Percentiles rank a stretch among this genome's conserved stretches.
Evolutionary conservation across 2,329 filamentous ascomycete genomes (phyloP).

Genomic region (Phialophora verrucosa): DNA sequence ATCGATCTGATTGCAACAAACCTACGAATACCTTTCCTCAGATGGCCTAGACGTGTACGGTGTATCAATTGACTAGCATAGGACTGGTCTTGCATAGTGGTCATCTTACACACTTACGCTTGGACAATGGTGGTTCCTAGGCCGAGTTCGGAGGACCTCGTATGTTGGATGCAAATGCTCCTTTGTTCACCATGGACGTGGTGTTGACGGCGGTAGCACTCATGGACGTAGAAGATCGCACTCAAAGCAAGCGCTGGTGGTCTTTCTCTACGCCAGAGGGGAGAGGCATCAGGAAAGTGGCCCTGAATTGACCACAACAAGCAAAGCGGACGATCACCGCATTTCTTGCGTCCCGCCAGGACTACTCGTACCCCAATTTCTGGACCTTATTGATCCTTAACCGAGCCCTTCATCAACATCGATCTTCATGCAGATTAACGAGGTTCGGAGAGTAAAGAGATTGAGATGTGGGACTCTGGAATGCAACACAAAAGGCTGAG

Average conservation of each 20-base stretch:
- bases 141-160: not conserved
- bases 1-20: not conserved
- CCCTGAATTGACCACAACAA: not conserved
- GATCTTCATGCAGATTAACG: slow-evolving; percentile 8
- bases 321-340: not conserved
- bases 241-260: too few species aligned
- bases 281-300: not conserved
- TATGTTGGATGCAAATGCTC: not conserved
- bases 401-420: slow-evolving; percentile 7
- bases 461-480: slow-evolving; percentile 15
- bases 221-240: not conserved
- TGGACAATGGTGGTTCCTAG: not conserved
- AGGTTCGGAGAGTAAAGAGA: slow-evolving; percentile 7
- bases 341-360: not conserved
- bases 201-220: not conserved
- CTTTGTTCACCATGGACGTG: not conserved
- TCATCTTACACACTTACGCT: not conserved
- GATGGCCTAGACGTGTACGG: not conserved
- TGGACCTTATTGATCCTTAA: not conserved
- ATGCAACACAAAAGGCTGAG: slow-evolving; percentile 21
- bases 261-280: not conserved
- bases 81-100: not conserved
- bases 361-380: too few species aligned
- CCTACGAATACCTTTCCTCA: not conserved
- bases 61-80: not conserved